Base-by-base conservation (phyloP, 345 rosid species). In the Citrus sp. region DNA sequence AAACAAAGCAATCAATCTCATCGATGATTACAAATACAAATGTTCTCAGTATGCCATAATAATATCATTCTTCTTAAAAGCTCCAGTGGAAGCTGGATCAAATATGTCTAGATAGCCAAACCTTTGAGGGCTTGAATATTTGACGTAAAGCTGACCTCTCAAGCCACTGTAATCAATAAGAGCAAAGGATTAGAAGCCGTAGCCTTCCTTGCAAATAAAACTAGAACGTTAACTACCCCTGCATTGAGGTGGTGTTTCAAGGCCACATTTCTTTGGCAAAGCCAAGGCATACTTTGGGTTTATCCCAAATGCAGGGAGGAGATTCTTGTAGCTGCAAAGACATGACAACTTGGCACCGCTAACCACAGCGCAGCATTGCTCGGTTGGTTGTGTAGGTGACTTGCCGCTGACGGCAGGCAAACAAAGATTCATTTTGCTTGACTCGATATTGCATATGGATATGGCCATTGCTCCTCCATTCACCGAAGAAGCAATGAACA, bases 391-490 rank as follows among this genome's bases (percentile, higher is more conserved):
- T 5, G 84, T 81, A 5, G 92, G 94, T 6, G 81, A 49, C 64
- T 35, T 6, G 24, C 94, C 92, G 1, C 81, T 84, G 71, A 89
- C 77, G 0, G 92, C 96, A 3, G 89, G 82, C 4, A 83, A 84
- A 74, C 96, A 90, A 51, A 54, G 61, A 21, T 69, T 38, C 74
- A 92, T 60, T 59, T 86, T 67, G 67, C 65, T 35, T 22, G 87
- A 59, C 54, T 86, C 86, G 5, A 88, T 79, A 77, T 71, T 67
- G 42, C 97, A 92, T 71, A 88, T 56, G 10, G 76, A 67, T 6
- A 55, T 27, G 60, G 72, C 78, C 5, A 56, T 70, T 19, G 80
- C 78, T 67, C 58, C 83, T 67, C 58, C 83, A 74, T 59, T 74
- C 82, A 75, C 79, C 78, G 74, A 40, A 67, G 79, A 40, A 70